Evolutionary conservation across 1,139 yeast species (phyloP).

Genomic region (Suhomyces terraborum): DNA sequence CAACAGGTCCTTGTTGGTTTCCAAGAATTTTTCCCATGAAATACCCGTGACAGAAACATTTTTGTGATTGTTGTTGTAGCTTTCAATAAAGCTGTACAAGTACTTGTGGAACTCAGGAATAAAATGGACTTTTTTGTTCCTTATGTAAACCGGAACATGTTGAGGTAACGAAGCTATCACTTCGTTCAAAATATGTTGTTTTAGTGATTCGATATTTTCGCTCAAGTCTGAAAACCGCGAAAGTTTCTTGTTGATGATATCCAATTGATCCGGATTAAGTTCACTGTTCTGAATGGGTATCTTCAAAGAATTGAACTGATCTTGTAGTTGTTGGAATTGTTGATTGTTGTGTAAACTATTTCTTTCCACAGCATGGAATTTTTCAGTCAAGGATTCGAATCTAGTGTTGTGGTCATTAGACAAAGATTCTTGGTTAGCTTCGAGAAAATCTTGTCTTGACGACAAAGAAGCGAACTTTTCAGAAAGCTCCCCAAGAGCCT

Average conservation of each 20-base stretch:
- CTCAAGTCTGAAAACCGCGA: conserved; percentile 20
- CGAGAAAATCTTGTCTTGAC: conserved; percentile 21
- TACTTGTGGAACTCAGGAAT: conserved; percentile 44
- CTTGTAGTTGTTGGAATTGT: conserved; percentile 17
- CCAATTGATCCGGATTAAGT: conserved; percentile 21
- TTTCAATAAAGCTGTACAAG: conserved; percentile 38
- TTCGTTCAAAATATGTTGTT: conserved; percentile 24
- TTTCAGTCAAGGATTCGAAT: conserved; percentile 22
- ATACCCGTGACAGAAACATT: neutral
- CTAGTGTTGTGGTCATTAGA: conserved; percentile 18
- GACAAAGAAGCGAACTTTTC: conserved; percentile 17
- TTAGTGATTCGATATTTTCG: conserved; percentile 24
- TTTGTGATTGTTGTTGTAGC: conserved; percentile 22
- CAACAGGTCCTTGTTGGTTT: conserved; percentile 23
- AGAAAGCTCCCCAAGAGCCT: conserved; percentile 12
- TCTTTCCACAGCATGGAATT: conserved; percentile 20
- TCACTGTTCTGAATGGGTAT: neutral
- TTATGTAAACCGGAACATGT: conserved; percentile 37
- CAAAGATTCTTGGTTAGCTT: conserved; percentile 20
- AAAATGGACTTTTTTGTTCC: conserved; percentile 39
- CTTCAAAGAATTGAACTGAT: conserved; percentile 14
- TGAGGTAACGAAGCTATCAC: conserved; percentile 30
- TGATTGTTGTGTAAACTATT: conserved; percentile 12
- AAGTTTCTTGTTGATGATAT: conserved; percentile 24
- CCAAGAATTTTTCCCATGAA: conserved; percentile 29